Conservation (phyloP, 345 rosid species). For the Lepidium africanum region DNA sequence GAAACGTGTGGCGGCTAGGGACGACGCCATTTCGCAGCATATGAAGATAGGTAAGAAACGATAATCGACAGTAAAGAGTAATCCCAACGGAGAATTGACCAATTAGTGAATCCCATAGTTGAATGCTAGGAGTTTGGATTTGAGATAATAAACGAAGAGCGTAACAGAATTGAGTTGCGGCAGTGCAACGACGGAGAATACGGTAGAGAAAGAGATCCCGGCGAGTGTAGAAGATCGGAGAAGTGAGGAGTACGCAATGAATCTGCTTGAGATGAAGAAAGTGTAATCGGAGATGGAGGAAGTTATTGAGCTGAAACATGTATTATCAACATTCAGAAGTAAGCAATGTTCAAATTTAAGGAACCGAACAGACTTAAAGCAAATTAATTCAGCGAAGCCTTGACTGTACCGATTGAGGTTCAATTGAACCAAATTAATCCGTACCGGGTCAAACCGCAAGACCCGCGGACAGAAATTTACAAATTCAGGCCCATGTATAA, state of each 20-base stretch:
- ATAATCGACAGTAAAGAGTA: not conserved
- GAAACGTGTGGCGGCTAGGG: slow-evolving; percentile 3
- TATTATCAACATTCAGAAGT: not conserved
- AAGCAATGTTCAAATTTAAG: not conserved
- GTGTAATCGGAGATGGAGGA: not conserved
- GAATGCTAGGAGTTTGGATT: not conserved
- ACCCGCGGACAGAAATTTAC: too few relatives aligned
- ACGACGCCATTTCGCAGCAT: not conserved
- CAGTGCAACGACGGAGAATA: not conserved
- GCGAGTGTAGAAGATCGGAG: not conserved
- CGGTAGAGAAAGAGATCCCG: not conserved
- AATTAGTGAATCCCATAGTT: not conserved
- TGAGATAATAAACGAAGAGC: not conserved
- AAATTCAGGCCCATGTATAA: too few relatives aligned
- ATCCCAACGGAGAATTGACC: not conserved
- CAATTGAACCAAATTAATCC: not conserved
- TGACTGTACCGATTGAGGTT: too few relatives aligned
- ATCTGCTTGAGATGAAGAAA: slow-evolving; percentile 3
- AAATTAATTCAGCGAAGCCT: not conserved
- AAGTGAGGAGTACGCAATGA: slow-evolving; percentile 1
- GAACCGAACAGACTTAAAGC: not conserved
- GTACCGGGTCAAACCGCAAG: too few relatives aligned
- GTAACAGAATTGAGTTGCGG: not conserved
- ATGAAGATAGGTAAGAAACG: not conserved
- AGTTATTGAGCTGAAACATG: not conserved